Conservation (phyloP, 495 filamentous ascomycete species). For the Aspergillus baeticus region DNA sequence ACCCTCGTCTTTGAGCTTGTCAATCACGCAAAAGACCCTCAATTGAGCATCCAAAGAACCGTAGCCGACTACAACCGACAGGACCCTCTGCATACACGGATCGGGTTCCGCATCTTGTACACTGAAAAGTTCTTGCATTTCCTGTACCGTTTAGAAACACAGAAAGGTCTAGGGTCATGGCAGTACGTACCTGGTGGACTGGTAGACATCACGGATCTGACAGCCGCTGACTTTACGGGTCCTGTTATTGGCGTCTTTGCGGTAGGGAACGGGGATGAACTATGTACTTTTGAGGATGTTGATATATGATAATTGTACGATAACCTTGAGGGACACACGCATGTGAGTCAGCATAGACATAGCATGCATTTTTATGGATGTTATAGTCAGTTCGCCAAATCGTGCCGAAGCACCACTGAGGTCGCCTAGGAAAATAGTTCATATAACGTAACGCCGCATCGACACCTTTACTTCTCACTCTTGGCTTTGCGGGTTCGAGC, state of each 20-base stretch:
- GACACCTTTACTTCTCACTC: no score
- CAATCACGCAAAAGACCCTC: background rate
- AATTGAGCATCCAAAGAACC: background rate
- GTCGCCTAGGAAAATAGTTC: no score
- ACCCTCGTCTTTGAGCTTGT: background rate
- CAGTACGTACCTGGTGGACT: background rate
- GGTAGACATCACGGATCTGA: slow-evolving; percentile 4
- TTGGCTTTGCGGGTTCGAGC: no score
- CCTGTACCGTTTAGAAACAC: background rate
- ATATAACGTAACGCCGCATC: no score
- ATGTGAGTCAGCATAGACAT: no score
- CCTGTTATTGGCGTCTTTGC: slow-evolving; percentile 4
- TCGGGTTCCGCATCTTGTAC: background rate
- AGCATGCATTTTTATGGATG: no score
- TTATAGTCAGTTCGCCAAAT: no score
- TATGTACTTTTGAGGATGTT: no score
- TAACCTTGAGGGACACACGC: no score
- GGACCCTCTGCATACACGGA: background rate
- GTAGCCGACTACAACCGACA: background rate
- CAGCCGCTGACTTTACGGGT: slow-evolving; percentile 1
- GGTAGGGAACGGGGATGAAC: no score
- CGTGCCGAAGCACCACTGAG: no score
- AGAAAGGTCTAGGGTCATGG: background rate
- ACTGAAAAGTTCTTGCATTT: background rate
- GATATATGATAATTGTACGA: no score